Evolutionary conservation across 2,329 filamentous ascomycete species (phyloP), one percentile per base, ranked within the genome.

Genomic region (Colletotrichum sansevieriae): DNA sequence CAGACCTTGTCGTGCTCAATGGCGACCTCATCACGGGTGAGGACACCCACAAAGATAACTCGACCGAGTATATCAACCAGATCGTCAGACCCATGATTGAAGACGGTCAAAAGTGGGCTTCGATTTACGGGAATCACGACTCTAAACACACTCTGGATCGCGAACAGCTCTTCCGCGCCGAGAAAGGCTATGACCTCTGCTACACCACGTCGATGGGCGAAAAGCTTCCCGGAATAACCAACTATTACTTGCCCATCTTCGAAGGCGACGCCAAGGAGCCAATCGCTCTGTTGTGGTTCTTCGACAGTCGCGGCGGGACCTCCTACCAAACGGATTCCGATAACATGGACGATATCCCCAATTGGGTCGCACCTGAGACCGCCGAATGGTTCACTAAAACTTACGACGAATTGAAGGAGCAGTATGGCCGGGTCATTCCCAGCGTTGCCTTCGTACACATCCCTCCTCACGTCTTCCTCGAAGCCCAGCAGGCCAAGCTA

Each of bases 11-110:
- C 2, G 83, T 91, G 2, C 76, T 91, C 9, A 91, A 90, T 68
- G 89, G 89, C 46, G 89, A 91, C 72, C 78, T 91, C 3, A 86
- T 90, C 64, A 89, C 88, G 0, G 88, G 88, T 39, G 87, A 91
- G 65, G 85, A 86, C 69, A 83, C 82, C 4, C 82, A 79, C 70
- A 67, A 78, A 18, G 74, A 79, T 1, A 88, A 88, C 71, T 80
- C 82, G 55, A 85, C 82, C 1, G 67, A 74, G n/a, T 87, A 87
- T 56, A 51, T 88, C 10, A 83, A 88, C 69, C 74, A 80, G 54
- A 82, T 88, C 29, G 83, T 87, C 1, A 74, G 71, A 3, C 85
- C 84, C 0, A 73, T 90, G 0, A 76, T 87, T 1, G 60, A 81
- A 1, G 78, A 80, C 12, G 77, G 78, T 11, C 70, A 87, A 1